Conservation (phyloP, 305 asterid species). For the Fraxinus sp. region DNA sequence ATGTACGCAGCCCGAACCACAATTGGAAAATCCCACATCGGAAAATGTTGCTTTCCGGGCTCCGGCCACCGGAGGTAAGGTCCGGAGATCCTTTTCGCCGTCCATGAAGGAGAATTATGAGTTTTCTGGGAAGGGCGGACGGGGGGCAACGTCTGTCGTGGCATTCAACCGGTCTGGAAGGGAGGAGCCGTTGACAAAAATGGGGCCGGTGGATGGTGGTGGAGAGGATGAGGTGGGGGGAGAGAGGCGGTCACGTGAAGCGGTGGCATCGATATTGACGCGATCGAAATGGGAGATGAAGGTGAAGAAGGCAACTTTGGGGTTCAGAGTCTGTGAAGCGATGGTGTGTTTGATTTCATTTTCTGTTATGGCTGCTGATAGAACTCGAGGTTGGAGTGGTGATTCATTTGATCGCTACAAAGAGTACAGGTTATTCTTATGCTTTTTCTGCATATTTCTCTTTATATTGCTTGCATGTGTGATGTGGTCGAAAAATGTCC, state of each 20-base stretch:
- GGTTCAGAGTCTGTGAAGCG: constrained; percentile 62
- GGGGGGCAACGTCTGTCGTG: constrained; percentile 1
- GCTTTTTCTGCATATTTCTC: neutral
- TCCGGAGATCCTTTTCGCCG: neutral
- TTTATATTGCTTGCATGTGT: neutral
- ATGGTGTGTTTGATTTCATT: constrained; percentile 56
- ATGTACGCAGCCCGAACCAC: neutral
- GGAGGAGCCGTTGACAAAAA: constrained; percentile 24
- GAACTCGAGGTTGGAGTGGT: constrained; percentile 88
- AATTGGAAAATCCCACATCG: neutral
- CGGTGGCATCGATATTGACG: constrained; percentile 40
- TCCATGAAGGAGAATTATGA: constrained; percentile 22
- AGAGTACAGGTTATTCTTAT: constrained; percentile 58
- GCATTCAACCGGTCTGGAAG: constrained; percentile 21
- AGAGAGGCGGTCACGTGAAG: constrained; percentile 28
- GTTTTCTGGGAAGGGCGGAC: constrained; percentile 13
- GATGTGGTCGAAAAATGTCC: neutral
- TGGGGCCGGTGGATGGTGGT: constrained; percentile 8
- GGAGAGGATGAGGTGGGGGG: constrained; percentile 24
- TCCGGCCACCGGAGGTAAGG: neutral
- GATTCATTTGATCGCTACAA: constrained; percentile 83
- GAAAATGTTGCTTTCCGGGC: neutral
- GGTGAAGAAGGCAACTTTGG: constrained; percentile 50
- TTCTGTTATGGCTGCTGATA: constrained; percentile 82
- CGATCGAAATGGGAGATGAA: constrained; percentile 43